Conservation (phyloP, 2,329 filamentous ascomycete genomes). For the Penicillium sp. region DNA sequence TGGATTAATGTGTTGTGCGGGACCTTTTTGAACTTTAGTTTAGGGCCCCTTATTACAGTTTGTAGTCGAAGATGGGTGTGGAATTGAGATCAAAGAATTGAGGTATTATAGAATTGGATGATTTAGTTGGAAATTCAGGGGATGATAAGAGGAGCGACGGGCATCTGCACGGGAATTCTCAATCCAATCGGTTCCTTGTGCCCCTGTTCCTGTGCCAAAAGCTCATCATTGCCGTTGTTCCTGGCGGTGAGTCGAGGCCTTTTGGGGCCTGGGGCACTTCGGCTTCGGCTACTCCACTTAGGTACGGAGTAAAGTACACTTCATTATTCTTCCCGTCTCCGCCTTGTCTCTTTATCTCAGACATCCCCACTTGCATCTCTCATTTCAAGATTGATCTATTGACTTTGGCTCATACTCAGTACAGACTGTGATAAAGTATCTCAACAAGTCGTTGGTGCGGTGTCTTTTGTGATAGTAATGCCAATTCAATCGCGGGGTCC, state of each 20-base stretch:
- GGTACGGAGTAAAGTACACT: too few species aligned
- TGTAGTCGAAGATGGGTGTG: not conserved
- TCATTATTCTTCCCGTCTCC: not conserved
- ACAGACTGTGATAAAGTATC: not conserved
- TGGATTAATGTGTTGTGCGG: conserved; percentile 11
- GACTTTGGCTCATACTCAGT: not conserved
- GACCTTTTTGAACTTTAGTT: conserved; percentile 4
- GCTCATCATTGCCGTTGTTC: conserved; percentile 20
- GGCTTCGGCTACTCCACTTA: conserved; percentile 17
- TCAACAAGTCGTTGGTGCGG: not conserved
- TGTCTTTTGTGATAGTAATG: not conserved
- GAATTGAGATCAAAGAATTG: not conserved
- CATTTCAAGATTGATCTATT: not conserved
- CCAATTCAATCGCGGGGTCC: not conserved
- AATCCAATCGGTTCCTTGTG: not conserved
- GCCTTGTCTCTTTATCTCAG: conserved; percentile 3
- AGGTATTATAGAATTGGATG: not conserved
- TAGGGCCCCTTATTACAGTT: not conserved
- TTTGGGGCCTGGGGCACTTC: not conserved
- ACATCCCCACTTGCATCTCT: not conserved
- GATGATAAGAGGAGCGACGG: not conserved
- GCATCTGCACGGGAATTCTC: not conserved
- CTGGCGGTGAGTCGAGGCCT: conserved; percentile 26
- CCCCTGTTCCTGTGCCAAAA: conserved; percentile 1
- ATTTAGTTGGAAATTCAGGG: not conserved